Evolutionary conservation across 176 grass and related monocot species (phyloP).

Genomic region (Aegilops longissima): DNA sequence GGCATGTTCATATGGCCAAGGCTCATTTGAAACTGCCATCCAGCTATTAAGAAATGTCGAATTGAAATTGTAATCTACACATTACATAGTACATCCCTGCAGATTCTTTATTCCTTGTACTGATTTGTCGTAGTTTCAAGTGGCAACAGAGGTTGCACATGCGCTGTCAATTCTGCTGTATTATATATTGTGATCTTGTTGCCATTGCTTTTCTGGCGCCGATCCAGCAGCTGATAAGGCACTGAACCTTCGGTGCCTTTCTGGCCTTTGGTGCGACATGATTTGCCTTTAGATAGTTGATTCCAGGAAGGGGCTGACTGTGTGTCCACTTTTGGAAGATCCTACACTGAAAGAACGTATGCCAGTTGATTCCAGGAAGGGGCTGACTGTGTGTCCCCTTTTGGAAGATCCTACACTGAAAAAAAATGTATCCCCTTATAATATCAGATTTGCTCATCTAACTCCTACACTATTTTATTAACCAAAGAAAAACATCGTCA

Average conservation of each 20-base stretch:
- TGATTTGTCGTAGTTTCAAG: not conserved
- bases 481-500: too few species aligned
- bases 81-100: not conserved
- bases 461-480: too few species aligned
- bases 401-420: not conserved
- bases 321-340: too few species aligned
- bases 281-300: constrained; percentile 20
- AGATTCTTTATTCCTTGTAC: constrained; percentile 35
- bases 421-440: too few species aligned
- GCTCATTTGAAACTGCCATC: constrained; percentile 34
- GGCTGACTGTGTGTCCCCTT: constrained; percentile 16
- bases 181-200: not conserved
- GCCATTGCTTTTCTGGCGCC: not conserved
- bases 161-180: not conserved
- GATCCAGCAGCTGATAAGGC: constrained; percentile 16
- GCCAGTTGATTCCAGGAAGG: too few species aligned
- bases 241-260: not conserved
- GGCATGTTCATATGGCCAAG: constrained; percentile 36
- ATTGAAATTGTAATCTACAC: constrained; percentile 46
- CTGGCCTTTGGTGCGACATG: not conserved
- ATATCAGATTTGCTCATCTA: too few species aligned
- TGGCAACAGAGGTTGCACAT: not conserved
- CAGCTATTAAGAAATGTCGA: constrained; percentile 21
- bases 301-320: constrained; percentile 15
- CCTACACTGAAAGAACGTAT: too few species aligned